These are phyloP conservation scores for Vigna trinervia DNA, from an alignment of 306 rosid species.

Conservation along the genomic window DNA sequence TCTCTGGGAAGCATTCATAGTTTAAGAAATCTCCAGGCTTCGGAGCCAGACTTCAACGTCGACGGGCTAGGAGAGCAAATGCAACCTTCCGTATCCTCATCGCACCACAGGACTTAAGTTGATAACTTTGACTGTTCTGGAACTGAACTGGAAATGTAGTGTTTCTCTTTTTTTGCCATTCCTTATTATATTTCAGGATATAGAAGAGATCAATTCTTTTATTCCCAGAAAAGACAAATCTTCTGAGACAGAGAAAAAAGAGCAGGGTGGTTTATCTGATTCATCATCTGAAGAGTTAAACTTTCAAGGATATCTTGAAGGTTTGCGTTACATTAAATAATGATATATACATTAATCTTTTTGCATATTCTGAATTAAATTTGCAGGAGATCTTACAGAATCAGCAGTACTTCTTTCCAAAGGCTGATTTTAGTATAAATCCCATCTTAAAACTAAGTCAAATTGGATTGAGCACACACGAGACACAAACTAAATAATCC, in stretches of 20 bases:
- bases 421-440: slow-evolving; percentile 20
- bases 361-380: slow-evolving; percentile 38
- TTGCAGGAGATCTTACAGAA: slow-evolving; percentile 30
- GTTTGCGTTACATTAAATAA: slow-evolving; percentile 48
- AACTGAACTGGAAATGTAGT: slow-evolving; percentile 41
- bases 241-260: slow-evolving; percentile 50
- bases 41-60: slow-evolving; percentile 50
- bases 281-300: slow-evolving; percentile 66
- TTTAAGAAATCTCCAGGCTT: slow-evolving; percentile 54
- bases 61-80: slow-evolving; percentile 44
- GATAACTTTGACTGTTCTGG: slow-evolving; percentile 35
- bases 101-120: slow-evolving; percentile 37
- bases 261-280: slow-evolving; percentile 55
- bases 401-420: slow-evolving; percentile 15
- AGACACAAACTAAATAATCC: neutral
- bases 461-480: slow-evolving; percentile 20
- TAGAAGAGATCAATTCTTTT: slow-evolving; percentile 51
- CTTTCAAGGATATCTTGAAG: slow-evolving; percentile 54
- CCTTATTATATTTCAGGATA: slow-evolving; percentile 73
- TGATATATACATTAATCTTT: slow-evolving; percentile 36
- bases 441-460: slow-evolving; percentile 7
- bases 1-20: slow-evolving; percentile 53
- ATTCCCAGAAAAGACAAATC: slow-evolving; percentile 48
- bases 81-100: slow-evolving; percentile 74
- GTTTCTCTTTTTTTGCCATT: slow-evolving; percentile 50